These are phyloP conservation scores for Dactylellina cionopaga DNA, from an alignment of 2,329 filamentous ascomycete species.

Conservation along the genomic window DNA sequence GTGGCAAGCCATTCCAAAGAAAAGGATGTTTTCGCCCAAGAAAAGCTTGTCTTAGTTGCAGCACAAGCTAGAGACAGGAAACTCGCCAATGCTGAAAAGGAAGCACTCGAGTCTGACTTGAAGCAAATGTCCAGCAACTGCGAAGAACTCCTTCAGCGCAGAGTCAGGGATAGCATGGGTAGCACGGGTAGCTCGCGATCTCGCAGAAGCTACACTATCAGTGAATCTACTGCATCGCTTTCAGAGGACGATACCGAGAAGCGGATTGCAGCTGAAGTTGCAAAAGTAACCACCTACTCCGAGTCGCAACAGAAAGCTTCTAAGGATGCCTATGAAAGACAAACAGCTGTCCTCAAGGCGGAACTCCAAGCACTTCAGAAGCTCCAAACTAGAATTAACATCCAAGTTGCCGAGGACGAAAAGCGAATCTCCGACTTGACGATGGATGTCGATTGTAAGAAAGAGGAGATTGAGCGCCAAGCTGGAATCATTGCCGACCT, in stretches of 20 bases:
- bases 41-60: slow-evolving; percentile 27
- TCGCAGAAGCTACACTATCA: slow-evolving; percentile 38
- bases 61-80: slow-evolving; percentile 43
- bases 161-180: slow-evolving; percentile 48
- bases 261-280: slow-evolving; percentile 43
- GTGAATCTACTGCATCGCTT: slow-evolving; percentile 20
- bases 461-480: slow-evolving; percentile 39
- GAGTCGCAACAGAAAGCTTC: slow-evolving; percentile 48
- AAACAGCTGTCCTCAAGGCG: slow-evolving; percentile 37
- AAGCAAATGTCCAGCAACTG: slow-evolving; percentile 52
- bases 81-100: slow-evolving; percentile 43
- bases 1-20: slow-evolving; percentile 22
- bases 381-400: slow-evolving; percentile 39
- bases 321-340: slow-evolving; percentile 36
- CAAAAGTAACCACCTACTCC: slow-evolving; percentile 44
- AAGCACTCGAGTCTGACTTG: slow-evolving; percentile 45
- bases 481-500: slow-evolving; percentile 47
- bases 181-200: slow-evolving; percentile 32
- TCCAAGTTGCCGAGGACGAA: slow-evolving; percentile 44
- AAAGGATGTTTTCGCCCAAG: slow-evolving; percentile 34
- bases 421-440: slow-evolving; percentile 38
- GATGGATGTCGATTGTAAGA: slow-evolving; percentile 39
- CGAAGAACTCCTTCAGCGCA: slow-evolving; percentile 48
- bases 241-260: slow-evolving; percentile 41
- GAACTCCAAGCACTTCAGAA: slow-evolving; percentile 50